Conservation (phyloP, 371 early-diverging fungal genomes). For the Parasitella parasitica region DNA sequence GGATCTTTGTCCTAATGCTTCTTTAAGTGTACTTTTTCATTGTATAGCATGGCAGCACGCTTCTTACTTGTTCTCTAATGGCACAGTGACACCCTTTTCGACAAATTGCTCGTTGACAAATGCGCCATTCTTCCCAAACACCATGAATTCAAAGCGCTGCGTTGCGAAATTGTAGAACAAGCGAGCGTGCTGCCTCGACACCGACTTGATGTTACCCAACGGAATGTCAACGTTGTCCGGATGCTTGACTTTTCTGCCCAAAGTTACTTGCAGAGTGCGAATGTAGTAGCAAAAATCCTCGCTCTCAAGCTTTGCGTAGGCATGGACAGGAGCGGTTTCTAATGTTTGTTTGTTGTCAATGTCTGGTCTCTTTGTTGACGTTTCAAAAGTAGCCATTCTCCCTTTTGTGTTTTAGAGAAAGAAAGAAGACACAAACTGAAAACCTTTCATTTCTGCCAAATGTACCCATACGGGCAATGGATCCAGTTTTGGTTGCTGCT, state of each 20-base stretch:
- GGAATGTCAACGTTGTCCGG: conserved; percentile 73
- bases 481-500: neutral
- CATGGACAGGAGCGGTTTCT: conserved; percentile 66
- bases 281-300: conserved; percentile 82
- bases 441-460: neutral
- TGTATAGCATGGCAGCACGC: too few species aligned
- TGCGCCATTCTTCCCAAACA: conserved; percentile 87
- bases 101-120: conserved; percentile 79
- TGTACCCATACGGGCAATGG: neutral
- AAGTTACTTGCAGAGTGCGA: conserved; percentile 70
- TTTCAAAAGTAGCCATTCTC: neutral
- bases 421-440: neutral
- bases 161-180: conserved; percentile 80
- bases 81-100: conserved; percentile 67
- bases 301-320: conserved; percentile 89
- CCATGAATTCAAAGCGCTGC: conserved; percentile 79
- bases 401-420: neutral
- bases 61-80: conserved; percentile 70
- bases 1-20: conserved; percentile 64
- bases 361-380: neutral
- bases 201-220: conserved; percentile 77
- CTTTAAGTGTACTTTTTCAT: too few species aligned
- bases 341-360: neutral
- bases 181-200: conserved; percentile 85
- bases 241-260: conserved; percentile 70